phyloP scores from a whole-genome alignment of 768 basidiomycete species.

The Omphalotus guepiniiformis region DNA sequence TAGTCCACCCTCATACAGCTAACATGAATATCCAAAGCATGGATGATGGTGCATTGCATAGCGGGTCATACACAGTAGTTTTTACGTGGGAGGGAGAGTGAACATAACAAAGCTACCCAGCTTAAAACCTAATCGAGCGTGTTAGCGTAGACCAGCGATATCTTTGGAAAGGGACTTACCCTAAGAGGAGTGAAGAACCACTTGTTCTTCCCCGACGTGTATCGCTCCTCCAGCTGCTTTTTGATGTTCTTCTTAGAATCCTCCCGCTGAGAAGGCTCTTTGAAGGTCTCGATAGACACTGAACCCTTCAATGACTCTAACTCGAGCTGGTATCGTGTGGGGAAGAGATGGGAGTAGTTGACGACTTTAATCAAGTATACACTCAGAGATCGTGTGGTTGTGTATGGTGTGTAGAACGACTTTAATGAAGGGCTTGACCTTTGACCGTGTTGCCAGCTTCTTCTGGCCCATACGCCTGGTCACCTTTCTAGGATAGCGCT shows the following conservation, averaged over 20 bases:
- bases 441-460: conserved; percentile 86
- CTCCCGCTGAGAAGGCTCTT: conserved; percentile 94
- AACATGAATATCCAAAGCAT: too few relatives aligned
- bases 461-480: conserved; percentile 97
- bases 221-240: conserved; percentile 94
- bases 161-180: too few relatives aligned
- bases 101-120: too few relatives aligned
- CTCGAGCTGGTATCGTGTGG: conserved; percentile 97
- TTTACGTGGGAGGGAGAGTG: too few relatives aligned
- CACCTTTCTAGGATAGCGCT: conserved; percentile 97
- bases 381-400: neutral
- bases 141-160: too few relatives aligned
- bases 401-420: neutral
- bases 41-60: too few relatives aligned
- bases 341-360: conserved; percentile 99
- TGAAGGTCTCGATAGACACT: conserved; percentile 87
- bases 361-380: conserved; percentile 50
- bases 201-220: conserved; percentile 91
- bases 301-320: conserved; percentile 90
- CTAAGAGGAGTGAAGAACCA: conserved; percentile 93
- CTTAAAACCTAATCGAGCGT: too few relatives aligned
- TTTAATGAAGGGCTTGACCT: conserved; percentile 83
- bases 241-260: conserved; percentile 94
- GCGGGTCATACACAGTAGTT: too few relatives aligned
- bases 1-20: too few relatives aligned